phyloP scores from a whole-genome alignment of 148 eudicot genomes.

The Beta vulgaris region DNA sequence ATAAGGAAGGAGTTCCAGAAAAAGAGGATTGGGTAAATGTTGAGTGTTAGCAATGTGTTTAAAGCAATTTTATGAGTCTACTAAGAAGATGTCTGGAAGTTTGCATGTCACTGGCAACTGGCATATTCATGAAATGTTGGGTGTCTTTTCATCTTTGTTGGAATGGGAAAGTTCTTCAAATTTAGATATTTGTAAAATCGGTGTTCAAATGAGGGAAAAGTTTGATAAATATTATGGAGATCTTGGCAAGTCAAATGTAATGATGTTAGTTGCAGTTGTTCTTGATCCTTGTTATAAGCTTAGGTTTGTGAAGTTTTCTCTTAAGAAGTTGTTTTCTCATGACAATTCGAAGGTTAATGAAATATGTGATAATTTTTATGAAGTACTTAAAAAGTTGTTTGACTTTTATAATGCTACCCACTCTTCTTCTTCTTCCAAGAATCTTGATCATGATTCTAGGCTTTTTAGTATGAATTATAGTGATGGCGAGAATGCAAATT shows the following conservation, averaged over 20 bases:
- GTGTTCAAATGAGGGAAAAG: background rate
- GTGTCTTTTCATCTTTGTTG: background rate
- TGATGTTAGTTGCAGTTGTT: conserved; percentile 7
- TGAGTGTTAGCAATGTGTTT: background rate
- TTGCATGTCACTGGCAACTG: background rate
- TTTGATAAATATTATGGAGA: conserved; percentile 15
- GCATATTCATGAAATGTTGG: conserved; percentile 8
- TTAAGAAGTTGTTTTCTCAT: background rate
- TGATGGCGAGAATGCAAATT: too few species aligned
- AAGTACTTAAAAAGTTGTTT: background rate
- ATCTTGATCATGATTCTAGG: background rate
- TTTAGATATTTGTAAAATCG: background rate
- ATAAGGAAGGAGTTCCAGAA: background rate
- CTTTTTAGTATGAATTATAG: background rate
- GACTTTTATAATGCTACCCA: background rate
- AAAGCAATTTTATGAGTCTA: background rate
- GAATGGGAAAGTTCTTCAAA: background rate
- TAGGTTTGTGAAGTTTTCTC: background rate
- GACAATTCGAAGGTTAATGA: background rate
- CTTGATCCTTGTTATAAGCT: conserved; percentile 13
- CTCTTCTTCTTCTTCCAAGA: background rate
- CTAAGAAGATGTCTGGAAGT: conserved; percentile 11
- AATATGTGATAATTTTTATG: background rate
- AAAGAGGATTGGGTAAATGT: conserved; percentile 6
- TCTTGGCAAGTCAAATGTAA: background rate